Base-by-base conservation (phyloP, 2,329 filamentous ascomycete genomes). In the Fusarium siculi region DNA sequence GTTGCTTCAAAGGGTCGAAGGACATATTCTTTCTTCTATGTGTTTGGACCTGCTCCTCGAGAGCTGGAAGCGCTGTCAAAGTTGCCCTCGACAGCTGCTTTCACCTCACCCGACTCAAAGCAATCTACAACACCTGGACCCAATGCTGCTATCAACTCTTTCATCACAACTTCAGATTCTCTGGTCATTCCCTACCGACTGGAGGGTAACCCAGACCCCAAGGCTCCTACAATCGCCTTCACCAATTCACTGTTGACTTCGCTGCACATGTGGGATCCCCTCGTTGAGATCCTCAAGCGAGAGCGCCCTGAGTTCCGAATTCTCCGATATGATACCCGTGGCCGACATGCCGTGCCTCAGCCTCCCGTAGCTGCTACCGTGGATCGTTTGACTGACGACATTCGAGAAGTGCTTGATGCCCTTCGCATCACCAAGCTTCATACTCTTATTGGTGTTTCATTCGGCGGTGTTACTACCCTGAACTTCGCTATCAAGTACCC, bases 201-300 rank as follows among this genome's bases (percentile, higher is more conserved):
- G 4, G 93, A 96, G 80, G 94, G 94, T 61, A 92, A 89, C 72
- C 77, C 88, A 0, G 86, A 91, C 37, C 89, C 91, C 0, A 79
- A 87, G 25, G 93, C 93, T 0, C 94, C 94, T 0, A 88, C 92
- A 0, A 86, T 97, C 16, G 90, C 94, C 25, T 92, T 95, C 74
- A 88, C 87, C 82, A 97, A 97, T 85, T 95, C 92, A 2, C 91
- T 97, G 55, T 88, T 97, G 12, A 93, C 93, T 5, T 90, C 92
- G 53, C 87, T 92, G 72, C 86, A 89, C 79, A 96, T 97, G 88
- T 97, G 94, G 94, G 92, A 96, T 76, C 85, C 86, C 4, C 89
- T 97, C 66, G 83, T 96, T 2, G 82, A 84, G 2, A 83, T 89
- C n/a, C 87, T 96, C 73, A 87, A 87, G 56, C 80, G 82, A 1